Conservation (phyloP, 345 rosid species). For the Hypericum perforatum region DNA sequence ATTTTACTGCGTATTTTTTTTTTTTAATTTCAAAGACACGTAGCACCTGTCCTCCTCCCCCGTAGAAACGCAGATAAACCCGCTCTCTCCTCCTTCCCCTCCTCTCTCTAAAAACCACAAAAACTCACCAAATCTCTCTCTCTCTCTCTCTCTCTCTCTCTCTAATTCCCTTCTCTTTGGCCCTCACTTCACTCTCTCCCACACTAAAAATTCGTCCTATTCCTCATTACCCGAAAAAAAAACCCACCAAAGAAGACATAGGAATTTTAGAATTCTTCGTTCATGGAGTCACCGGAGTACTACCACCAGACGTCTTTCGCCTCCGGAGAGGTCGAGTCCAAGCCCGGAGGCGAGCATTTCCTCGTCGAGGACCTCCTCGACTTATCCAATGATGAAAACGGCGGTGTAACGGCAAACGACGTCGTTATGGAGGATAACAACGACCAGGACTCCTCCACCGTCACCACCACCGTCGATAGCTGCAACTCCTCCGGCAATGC, state of each 20-base stretch:
- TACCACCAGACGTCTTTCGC: constrained; percentile 13
- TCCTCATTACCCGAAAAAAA: neutral
- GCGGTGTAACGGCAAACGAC: constrained; percentile 30
- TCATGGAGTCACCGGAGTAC: constrained; percentile 27
- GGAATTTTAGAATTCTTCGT: neutral
- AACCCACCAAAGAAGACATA: neutral
- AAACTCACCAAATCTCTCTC: neutral
- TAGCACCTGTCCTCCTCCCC: neutral
- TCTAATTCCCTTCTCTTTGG: neutral
- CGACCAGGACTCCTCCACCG: constrained; percentile 36
- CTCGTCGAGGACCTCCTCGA: constrained; percentile 82
- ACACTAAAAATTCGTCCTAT: neutral
- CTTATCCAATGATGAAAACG: constrained; percentile 61
- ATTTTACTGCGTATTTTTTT: too few relatives aligned
- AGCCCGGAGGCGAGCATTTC: constrained; percentile 48
- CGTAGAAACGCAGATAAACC: neutral
- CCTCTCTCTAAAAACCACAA: neutral
- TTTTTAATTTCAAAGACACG: too few relatives aligned
- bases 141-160: neutral
- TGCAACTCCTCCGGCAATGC: constrained; percentile 41
- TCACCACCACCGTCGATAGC: constrained; percentile 44
- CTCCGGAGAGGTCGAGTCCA: constrained; percentile 31
- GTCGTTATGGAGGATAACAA: constrained; percentile 26
- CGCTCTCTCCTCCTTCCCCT: neutral
- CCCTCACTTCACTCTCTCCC: neutral